phyloP scores from a whole-genome alignment of 345 rosid species.

The Rubroshorea leprosula region DNA sequence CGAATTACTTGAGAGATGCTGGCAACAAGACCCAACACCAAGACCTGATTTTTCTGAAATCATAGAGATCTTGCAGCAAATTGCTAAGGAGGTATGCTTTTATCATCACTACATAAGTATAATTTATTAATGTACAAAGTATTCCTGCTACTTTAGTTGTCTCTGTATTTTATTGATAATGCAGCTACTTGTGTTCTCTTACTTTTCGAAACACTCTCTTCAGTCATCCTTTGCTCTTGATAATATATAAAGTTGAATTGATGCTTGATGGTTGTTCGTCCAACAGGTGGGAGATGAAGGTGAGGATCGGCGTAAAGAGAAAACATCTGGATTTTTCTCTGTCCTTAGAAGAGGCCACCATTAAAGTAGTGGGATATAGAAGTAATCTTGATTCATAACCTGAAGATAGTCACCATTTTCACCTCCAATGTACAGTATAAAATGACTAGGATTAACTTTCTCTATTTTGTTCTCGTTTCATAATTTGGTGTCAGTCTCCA shows the following conservation, averaged over 20 bases:
- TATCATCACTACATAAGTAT: not conserved
- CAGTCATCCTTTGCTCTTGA: too few species aligned
- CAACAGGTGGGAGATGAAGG: slow-evolving; percentile 63
- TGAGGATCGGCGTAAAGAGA: slow-evolving; percentile 70
- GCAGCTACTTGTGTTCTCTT: too few species aligned
- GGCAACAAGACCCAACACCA: slow-evolving; percentile 82
- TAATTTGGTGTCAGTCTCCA: not conserved
- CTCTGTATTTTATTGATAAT: not conserved
- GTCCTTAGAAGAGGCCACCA: slow-evolving; percentile 83
- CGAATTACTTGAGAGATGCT: slow-evolving; percentile 65
- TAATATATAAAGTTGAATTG: too few species aligned
- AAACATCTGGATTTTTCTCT: slow-evolving; percentile 71
- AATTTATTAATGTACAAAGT: not conserved
- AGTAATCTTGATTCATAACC: slow-evolving; percentile 5
- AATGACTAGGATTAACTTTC: not conserved
- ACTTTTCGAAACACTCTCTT: not conserved
- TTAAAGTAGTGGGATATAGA: slow-evolving; percentile 18
- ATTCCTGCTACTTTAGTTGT: not conserved
- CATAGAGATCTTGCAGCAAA: slow-evolving; percentile 51
- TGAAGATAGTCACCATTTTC: slow-evolving; percentile 10
- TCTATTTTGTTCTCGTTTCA: not conserved
- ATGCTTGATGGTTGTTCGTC: not conserved
- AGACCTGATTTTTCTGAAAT: slow-evolving; percentile 92
- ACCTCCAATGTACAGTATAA: slow-evolving; percentile 27
- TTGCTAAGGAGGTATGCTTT: slow-evolving; percentile 63